Evolutionary conservation across 352 stramenopile genomes (phyloP).

Genomic region (Phytophthora europaea): DNA sequence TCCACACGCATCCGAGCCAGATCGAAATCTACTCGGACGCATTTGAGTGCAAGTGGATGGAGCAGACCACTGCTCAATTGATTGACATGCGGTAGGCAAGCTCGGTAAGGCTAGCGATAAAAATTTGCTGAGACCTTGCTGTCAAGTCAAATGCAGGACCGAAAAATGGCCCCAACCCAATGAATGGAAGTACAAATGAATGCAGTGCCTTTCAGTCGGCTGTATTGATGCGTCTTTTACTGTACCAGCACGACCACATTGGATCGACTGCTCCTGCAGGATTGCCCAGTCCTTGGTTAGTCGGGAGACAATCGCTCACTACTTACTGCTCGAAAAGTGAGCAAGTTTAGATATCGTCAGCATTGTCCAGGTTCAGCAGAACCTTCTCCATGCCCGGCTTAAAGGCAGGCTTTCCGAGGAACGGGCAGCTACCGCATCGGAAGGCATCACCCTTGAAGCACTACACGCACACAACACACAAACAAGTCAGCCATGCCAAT

Average conservation of each 20-base stretch:
- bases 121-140: constrained; percentile 11
- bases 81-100: constrained; percentile 76
- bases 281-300: constrained; percentile 5
- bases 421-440: constrained; percentile 96
- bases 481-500: constrained; percentile 6
- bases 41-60: constrained; percentile 76
- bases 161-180: constrained; percentile 8
- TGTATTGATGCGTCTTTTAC: constrained; percentile 36
- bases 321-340: not conserved
- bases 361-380: constrained; percentile 81
- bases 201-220: constrained; percentile 20
- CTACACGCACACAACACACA: constrained; percentile 58
- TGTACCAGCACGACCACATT: constrained; percentile 28
- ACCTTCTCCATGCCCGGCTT: constrained; percentile 93
- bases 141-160: not conserved
- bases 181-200: constrained; percentile 32
- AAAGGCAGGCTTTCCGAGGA: constrained; percentile 97
- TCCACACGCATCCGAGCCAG: constrained; percentile 85
- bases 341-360: constrained; percentile 81
- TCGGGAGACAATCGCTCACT: constrained; percentile 13
- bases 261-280: constrained; percentile 17
- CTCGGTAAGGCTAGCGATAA: constrained; percentile 3
- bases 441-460: constrained; percentile 98
- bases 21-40: constrained; percentile 86
- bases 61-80: constrained; percentile 44